A percentile compares a stretch with the other conserved stretches of the same genome.
Conservation (phyloP, 2,329 filamentous ascomycete genomes). For the Hymenoscyphus repandus region DNA sequence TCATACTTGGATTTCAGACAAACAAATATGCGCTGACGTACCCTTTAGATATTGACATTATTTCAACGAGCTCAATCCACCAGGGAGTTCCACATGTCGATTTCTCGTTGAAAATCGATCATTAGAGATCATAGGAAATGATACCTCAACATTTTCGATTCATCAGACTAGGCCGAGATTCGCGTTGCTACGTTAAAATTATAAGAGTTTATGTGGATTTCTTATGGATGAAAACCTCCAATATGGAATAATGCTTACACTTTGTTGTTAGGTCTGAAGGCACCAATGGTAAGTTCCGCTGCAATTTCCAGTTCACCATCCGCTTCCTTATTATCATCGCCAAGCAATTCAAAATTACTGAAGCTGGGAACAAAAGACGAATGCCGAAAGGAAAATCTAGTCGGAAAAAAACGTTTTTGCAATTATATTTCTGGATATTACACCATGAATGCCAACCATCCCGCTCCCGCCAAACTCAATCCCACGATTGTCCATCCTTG, state of each 20-base stretch:
- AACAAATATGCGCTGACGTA: constrained; percentile 15
- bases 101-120: constrained; percentile 86
- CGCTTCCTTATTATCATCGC: no score
- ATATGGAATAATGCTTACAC: no score
- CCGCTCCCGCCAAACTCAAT: background rate
- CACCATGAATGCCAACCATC: background rate
- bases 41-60: constrained; percentile 75
- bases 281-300: no score
- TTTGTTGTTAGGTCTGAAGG: no score
- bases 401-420: background rate
- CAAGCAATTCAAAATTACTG: no score
- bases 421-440: background rate
- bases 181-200: background rate
- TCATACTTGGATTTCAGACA: background rate
- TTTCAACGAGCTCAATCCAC: constrained; percentile 94
- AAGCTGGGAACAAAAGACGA: no score
- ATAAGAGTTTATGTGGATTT: background rate
- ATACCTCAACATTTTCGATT: background rate
- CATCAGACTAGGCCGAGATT: background rate
- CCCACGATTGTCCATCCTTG: background rate
- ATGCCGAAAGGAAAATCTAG: no score
- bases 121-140: constrained; percentile 20
- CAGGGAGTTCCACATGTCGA: constrained; percentile 92
- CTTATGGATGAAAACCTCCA: no score
- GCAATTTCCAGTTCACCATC: no score